Evolutionary conservation across 441 rosid species (phyloP).

Genomic region (Corymbia citriodora): DNA sequence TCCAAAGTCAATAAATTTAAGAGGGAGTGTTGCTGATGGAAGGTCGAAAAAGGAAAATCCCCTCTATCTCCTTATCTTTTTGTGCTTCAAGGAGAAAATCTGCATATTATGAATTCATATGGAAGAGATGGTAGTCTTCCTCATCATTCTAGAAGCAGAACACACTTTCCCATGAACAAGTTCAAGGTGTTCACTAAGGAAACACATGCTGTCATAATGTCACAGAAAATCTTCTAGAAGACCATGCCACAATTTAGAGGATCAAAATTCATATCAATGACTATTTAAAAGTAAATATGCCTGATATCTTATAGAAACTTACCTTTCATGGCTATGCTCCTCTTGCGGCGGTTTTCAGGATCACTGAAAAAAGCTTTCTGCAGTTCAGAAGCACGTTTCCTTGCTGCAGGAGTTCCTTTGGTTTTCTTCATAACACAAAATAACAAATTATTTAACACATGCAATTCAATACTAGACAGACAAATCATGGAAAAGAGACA

Average conservation of each 20-base stretch:
- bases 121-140: background rate
- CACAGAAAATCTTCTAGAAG: background rate
- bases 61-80: background rate
- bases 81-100: background rate
- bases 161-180: background rate
- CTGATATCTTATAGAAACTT: background rate
- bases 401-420: constrained; percentile 80
- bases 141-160: background rate
- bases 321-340: constrained; percentile 97
- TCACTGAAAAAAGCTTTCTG: constrained; percentile 77
- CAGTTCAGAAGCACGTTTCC: constrained; percentile 73
- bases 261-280: background rate
- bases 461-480: background rate
- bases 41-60: background rate
- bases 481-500: background rate
- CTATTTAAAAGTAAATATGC: background rate
- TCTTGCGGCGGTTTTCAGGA: constrained; percentile 70
- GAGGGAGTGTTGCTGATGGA: background rate
- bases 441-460: background rate
- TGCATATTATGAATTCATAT: background rate
- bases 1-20: background rate
- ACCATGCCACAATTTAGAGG: background rate
- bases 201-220: background rate
- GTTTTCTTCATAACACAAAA: constrained; percentile 47
- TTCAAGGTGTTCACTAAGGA: background rate